Conservation (phyloP, 768 basidiomycete genomes). For the Leccinellum rugosiceps region DNA sequence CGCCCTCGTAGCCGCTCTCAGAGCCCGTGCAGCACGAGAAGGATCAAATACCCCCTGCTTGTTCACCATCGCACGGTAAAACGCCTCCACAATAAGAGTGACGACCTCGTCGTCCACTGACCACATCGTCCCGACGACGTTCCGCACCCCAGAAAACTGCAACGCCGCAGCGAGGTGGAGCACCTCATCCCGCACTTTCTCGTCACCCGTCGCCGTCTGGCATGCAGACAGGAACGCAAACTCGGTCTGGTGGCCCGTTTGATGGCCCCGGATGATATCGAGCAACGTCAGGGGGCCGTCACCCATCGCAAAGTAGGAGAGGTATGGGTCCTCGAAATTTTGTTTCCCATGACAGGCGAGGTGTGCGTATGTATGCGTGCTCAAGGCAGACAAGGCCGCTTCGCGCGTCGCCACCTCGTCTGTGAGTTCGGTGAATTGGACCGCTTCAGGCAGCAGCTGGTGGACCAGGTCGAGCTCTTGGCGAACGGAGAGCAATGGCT, state of each 20-base stretch:
- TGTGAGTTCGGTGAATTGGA: conserved; percentile 9
- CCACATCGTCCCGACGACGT: conserved; percentile 33
- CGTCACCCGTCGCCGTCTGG: conserved; percentile 27
- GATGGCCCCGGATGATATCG: conserved; percentile 17
- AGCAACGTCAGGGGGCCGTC: conserved; percentile 20
- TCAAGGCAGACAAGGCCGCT: conserved; percentile 7
- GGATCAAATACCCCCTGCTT: conserved; percentile 16
- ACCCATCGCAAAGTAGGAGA: conserved; percentile 19
- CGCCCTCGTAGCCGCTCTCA: conserved; percentile 9
- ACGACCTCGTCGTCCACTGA: conserved; percentile 24
- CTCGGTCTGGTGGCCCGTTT: conserved; percentile 11
- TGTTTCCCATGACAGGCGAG: conserved; percentile 29
- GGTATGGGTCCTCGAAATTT: conserved; percentile 8
- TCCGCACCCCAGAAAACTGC: conserved; percentile 26
- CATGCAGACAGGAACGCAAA: conserved; percentile 34
- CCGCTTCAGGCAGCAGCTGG: conserved; percentile 4
- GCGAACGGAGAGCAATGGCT: conserved; percentile 4
- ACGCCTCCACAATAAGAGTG: conserved; percentile 9
- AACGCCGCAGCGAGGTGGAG: conserved; percentile 31
- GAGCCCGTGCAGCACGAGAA: conserved; percentile 13
- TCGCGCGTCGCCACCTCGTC: conserved; percentile 13
- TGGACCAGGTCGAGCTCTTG: conserved; percentile 16
- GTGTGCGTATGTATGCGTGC: conserved; percentile 21
- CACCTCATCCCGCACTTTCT: conserved; percentile 23
- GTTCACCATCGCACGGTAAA: conserved; percentile 18